Conservation (phyloP, 495 filamentous ascomycete genomes). For the Aspergillus incahuasiensis region DNA sequence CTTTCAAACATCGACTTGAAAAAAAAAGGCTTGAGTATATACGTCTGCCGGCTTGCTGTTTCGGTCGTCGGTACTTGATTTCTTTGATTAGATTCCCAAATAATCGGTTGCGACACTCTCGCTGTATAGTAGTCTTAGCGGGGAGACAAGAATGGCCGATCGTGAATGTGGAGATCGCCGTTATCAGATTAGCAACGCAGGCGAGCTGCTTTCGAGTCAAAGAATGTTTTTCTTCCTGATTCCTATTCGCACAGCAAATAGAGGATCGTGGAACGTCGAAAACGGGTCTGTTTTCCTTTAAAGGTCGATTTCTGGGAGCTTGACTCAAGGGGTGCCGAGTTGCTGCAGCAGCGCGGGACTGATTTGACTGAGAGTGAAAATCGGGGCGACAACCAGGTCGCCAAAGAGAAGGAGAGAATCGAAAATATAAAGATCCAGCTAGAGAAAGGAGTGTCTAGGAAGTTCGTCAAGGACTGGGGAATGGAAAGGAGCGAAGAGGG, state of each 20-base stretch:
- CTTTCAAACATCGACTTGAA: conserved; percentile 1
- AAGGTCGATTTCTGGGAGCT: conserved; percentile 8
- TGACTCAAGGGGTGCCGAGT: conserved; percentile 21
- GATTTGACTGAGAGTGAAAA: conserved; percentile 5
- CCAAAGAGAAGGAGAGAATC: conserved; percentile 21
- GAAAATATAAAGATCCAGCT: conserved; percentile 18
- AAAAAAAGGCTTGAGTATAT: background rate
- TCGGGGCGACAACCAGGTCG: conserved; percentile 40
- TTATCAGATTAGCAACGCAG: conserved; percentile 28
- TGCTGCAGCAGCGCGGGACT: conserved; percentile 21
- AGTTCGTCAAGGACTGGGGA: conserved; percentile 39
- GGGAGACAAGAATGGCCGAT: conserved; percentile 28
- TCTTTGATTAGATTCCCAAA: background rate
- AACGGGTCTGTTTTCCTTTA: background rate
- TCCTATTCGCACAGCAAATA: conserved; percentile 26
- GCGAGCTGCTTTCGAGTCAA: no score
- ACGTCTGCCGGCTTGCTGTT: conserved; percentile 7
- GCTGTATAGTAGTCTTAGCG: conserved; percentile 10
- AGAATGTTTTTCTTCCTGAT: background rate
- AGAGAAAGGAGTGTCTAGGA: conserved; percentile 33
- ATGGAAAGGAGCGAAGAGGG: conserved; percentile 20
- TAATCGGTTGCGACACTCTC: conserved; percentile 13
- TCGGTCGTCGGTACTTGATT: background rate
- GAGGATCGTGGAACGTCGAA: conserved; percentile 17
- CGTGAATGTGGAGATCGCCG: conserved; percentile 28